These are phyloP conservation scores for Cyberlindnera euphorbiiphila DNA, from an alignment of 805 yeast genomes.

Conservation along the genomic window DNA sequence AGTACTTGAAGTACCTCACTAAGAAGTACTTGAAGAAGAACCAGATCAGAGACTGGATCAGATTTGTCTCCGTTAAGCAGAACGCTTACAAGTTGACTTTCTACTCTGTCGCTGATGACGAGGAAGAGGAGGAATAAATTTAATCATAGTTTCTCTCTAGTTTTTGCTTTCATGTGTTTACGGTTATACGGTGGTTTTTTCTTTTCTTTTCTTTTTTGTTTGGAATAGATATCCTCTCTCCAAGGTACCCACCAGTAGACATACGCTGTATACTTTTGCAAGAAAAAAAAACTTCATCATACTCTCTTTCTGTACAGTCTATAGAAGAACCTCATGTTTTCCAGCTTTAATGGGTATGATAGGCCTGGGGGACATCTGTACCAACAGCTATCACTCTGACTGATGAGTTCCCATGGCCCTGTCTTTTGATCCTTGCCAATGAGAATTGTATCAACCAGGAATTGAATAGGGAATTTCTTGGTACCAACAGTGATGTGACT, in stretches of 20 bases:
- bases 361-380: conserved; percentile 55
- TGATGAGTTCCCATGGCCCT: conserved; percentile 66
- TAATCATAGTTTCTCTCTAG: conserved; percentile 18
- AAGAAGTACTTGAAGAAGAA: conserved; percentile 99
- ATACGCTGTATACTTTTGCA: no score
- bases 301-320: conserved; percentile 66
- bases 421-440: conserved; percentile 43
- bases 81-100: conserved; percentile 96
- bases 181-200: conserved; percentile 13
- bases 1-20: conserved; percentile 98
- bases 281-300: no score
- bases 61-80: conserved; percentile 94
- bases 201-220: conserved; percentile 12
- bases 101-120: conserved; percentile 98
- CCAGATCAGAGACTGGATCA: conserved; percentile 99
- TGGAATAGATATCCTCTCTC: no score
- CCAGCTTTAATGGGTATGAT: conserved; percentile 64
- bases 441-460: conserved; percentile 68
- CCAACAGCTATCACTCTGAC: conserved; percentile 76
- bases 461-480: conserved; percentile 79
- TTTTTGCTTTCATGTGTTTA: conserved; percentile 11
- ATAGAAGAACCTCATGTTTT: conserved; percentile 84
- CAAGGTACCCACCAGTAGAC: no score
- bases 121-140: conserved; percentile 88
- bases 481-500: conserved; percentile 75